Conservation (phyloP, 1,139 yeast species). For the Suhomyces panamericanus region DNA sequence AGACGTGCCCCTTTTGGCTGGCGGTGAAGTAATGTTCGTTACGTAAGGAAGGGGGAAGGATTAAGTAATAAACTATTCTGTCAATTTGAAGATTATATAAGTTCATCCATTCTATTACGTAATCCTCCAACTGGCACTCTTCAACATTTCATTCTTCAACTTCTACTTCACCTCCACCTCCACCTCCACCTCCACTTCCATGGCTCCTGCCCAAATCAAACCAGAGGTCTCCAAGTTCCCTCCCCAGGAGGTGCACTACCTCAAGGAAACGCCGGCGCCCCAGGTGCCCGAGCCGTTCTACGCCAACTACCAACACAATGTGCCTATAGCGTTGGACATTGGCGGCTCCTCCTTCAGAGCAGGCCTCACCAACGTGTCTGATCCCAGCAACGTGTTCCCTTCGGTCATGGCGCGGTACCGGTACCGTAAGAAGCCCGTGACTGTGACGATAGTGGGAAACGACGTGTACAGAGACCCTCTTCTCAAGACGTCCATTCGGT, state of each 20-base stretch:
- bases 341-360: constrained; percentile 72
- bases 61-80: too few relatives aligned
- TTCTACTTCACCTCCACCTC: not conserved
- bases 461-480: constrained; percentile 74
- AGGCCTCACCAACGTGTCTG: constrained; percentile 57
- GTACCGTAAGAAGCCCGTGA: constrained; percentile 67
- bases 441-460: constrained; percentile 77
- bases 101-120: too few relatives aligned
- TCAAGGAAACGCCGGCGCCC: constrained; percentile 48
- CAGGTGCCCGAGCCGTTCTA: constrained; percentile 51
- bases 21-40: not conserved
- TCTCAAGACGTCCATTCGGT: constrained; percentile 64
- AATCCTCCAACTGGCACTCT: too few relatives aligned
- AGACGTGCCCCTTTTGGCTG: constrained; percentile 1
- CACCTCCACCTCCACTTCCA: constrained; percentile 1
- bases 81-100: too few relatives aligned
- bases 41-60: not conserved
- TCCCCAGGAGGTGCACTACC: constrained; percentile 52
- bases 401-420: constrained; percentile 70
- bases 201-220: constrained; percentile 22
- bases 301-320: constrained; percentile 49
- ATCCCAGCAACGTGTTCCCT: constrained; percentile 70
- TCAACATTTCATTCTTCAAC: not conserved
- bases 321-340: constrained; percentile 80
- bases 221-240: constrained; percentile 33